Base-by-base conservation (phyloP, 2,329 filamentous ascomycete species). In the Talaromyces sp. region DNA sequence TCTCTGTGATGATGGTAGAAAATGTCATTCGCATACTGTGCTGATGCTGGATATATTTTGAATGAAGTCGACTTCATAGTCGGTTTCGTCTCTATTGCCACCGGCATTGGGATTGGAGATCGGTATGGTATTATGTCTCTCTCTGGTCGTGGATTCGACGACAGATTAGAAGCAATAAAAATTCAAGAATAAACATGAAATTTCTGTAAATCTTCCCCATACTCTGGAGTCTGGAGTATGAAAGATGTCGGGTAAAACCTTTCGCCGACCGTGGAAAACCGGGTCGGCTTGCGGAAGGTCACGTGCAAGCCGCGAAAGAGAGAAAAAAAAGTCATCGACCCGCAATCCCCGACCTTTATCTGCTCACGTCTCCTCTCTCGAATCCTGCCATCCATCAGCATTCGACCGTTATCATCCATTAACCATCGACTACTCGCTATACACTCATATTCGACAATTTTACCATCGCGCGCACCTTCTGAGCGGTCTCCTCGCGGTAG, bases 291-390 rank as follows among this genome's bases (percentile, higher is more conserved):
- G 36, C 56, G 56, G 36, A 22, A 59, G 19, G 56, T 59, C 56
- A 59, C 56, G 56, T 59, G 56, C 22, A 31, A 13, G 17, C 10
- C 17, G 22, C 22, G 56, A 29, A 58, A 15, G 8, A 29, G 38
- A 45, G 15, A 58, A 59, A 59, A 59, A 59, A 59, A 59, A 29
- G 56, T 59, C 56, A 45, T 45, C 56, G 56, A 59, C 36, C 56
- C 56, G 36, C 56, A 43, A 31, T 29, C 22, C 34, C 36, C 27
- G 56, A 45, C 25, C 36, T 58, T 22, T 36, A 38, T 56, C 22
- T 56, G n/a, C 10, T 56, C 31, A 45, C 56, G 36, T 59, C 10
- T 59, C 10, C 56, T 58, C 56, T 45, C 38, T 56, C 8, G 29
- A 56, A 56, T 22, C 13, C n/a, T 56, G 53, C n/a, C n/a, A 34